Percentiles rank a stretch among this genome's conserved stretches.
Conservation (phyloP, 2,329 filamentous ascomycete genomes). For the Fusarium hostae region DNA sequence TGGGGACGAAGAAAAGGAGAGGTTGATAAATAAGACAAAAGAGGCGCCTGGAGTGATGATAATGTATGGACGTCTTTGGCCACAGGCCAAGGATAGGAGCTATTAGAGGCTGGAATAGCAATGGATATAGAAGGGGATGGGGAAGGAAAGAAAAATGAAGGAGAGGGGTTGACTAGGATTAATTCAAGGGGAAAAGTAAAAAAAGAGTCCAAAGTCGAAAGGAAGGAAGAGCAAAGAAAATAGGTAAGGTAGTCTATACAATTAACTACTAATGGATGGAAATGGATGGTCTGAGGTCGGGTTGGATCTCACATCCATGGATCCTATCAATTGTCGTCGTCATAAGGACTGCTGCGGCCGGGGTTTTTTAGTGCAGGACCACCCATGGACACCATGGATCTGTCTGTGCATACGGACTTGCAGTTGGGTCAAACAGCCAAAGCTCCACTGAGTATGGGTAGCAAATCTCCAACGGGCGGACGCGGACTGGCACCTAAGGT, state of each 20-base stretch:
- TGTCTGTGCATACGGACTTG: conserved; percentile 20
- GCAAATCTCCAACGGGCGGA: conserved; percentile 10
- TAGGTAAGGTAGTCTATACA: background rate
- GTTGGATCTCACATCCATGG: conserved; percentile 16
- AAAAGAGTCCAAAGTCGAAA: conserved; percentile 1
- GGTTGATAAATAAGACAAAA: conserved; percentile 1
- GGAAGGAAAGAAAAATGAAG: background rate
- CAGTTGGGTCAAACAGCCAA: conserved; percentile 16
- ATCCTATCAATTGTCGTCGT: conserved; percentile 29
- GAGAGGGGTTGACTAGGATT: conserved; percentile 3
- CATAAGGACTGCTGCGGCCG: conserved; percentile 30
- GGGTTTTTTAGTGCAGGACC: conserved; percentile 16
- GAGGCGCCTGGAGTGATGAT: conserved; percentile 32
- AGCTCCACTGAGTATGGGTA: conserved; percentile 1
- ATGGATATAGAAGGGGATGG: conserved; percentile 10
- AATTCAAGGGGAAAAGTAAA: conserved; percentile 8
- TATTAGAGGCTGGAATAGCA: conserved; percentile 1
- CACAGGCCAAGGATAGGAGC: conserved; percentile 6
- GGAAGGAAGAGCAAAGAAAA: conserved; percentile 31
- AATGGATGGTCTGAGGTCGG: conserved; percentile 30
- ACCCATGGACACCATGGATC: conserved; percentile 11
- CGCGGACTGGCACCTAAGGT: background rate
- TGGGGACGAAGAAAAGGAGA: conserved; percentile 8
- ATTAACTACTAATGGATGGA: background rate
- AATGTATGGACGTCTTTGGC: conserved; percentile 8